Evolutionary conservation across 106 monocot species (phyloP), one percentile per base, ranked within the genome.

Genomic region (Apostasia shenzhenica): DNA sequence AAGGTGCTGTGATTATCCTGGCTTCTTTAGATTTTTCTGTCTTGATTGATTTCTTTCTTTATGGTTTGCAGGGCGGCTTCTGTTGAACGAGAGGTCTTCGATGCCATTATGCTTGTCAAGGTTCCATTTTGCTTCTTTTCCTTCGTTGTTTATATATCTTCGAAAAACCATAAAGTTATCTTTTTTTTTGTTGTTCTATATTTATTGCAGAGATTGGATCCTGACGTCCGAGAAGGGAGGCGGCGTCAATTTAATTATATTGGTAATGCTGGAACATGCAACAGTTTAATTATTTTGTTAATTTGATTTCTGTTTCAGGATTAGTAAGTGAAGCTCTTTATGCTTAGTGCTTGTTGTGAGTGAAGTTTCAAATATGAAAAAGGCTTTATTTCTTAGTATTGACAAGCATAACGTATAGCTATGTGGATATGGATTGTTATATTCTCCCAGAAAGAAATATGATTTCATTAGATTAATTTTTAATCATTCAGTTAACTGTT

Each of bases 171-270:
- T 72, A 50, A 38, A 43, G n/a, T 49, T 11, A 43, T 14, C 6
- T 2, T 67, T 59, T 68, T 48, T 12, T 66, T 47, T 47, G 3
- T 50, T 49, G 14, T 42, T 66, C 48, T 40, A 63, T 1, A 52
- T 50, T 75, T 66, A 66, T 1, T 53, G 58, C 78, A 99, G 99
- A 90, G 82, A 85, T 81, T 99, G 79, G 90, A 87, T 2, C 83
- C 92, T 54, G 93, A 99, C 71, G 93, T 99, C 8, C 78, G 93
- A 68, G 99, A 99, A 82, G 99, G 99, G 51, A 90, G 54, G 64
- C 85, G 99, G 80, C 85, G 93, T 47, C 99, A 99, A 66, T 93
- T 88, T 62, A 85, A 74, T 71, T 99, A 88, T 58, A 93, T 99
- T 66, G 99, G 99, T 92, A 72, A 59, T 50, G 6, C 48, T 14